These are phyloP conservation scores for Sugiyamaella novakii DNA, from an alignment of 1,139 yeast species.

Conservation along the genomic window DNA sequence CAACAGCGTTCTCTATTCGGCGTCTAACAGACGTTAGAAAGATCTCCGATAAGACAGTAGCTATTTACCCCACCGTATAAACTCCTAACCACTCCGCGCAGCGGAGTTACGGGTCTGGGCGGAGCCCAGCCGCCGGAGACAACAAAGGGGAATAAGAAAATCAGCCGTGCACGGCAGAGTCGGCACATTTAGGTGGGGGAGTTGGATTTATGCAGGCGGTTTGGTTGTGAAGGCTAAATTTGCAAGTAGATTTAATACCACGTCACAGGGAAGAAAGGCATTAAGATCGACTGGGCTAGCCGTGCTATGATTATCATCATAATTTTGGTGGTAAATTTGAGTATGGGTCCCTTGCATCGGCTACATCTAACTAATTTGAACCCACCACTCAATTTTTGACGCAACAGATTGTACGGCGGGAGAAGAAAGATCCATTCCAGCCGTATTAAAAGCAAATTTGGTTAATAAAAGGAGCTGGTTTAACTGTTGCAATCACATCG, in stretches of 20 bases:
- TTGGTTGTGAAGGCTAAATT: no score
- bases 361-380: slow-evolving; percentile 3
- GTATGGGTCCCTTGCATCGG: slow-evolving; percentile 14
- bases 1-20: no score
- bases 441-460: slow-evolving; percentile 15
- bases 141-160: no score
- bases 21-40: no score
- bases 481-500: slow-evolving; percentile 3
- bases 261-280: slow-evolving; percentile 11
- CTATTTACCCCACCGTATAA: no score
- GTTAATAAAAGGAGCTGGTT: slow-evolving; percentile 12
- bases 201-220: neutral
- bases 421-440: neutral
- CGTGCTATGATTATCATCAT: slow-evolving; percentile 4
- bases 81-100: no score
- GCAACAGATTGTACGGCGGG: slow-evolving; percentile 2
- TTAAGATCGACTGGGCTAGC: slow-evolving; percentile 1
- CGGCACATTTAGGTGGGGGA: neutral
- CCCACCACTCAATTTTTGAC: slow-evolving; percentile 14
- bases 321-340: slow-evolving; percentile 4
- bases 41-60: no score
- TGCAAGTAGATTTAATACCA: slow-evolving; percentile 1
- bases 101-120: no score
- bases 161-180: neutral
- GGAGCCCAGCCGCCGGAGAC: no score